Base-by-base conservation (phyloP, 1,284 basidiomycete species). In the Crucibulum parvulum region DNA sequence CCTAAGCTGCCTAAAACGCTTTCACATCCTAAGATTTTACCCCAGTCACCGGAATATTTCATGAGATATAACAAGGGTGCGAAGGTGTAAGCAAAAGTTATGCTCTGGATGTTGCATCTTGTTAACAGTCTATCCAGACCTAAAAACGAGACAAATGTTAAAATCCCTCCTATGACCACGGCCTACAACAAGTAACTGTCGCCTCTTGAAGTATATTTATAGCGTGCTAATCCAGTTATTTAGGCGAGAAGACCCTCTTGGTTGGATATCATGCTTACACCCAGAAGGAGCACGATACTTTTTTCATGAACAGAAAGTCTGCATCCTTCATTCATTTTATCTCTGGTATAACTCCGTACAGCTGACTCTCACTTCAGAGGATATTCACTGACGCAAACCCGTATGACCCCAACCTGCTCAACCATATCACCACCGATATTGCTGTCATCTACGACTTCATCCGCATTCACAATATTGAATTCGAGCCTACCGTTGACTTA, bases 221-320 rank as follows among this genome's bases (percentile, higher is more conserved):
- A 43, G 39, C 13, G 48, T 59, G 35, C 51, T 53, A 5, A 61
- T 51, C 38, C 59, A 39, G 24, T 45, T 48, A 10, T 45, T 8
- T 35, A 68, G 63, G 34, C 48, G 46, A 18, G 13, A 34, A 2
- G 56, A 62, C 47, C 63, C 64, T 6, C 43, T 59, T 7, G 70
- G 70, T 10, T 73, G 71, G 71, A 53, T 51, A 4, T 62, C 57
- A 10, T 58, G 62, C 31, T 37, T 70, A 8, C 79, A 81, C 60
- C 78, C 78, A 0, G 80, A 81, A 68, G 80, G 81, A 10, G 69
- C 71, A 9, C 67, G 72, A 2, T 82, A 81, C 61, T 82, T 77
- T 57, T 69, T 69, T 43, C 66, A 80, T 47, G 38, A 63, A 45
- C 56, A 67, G 34, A 75, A 74, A 68, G 79, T 79, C 10, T 2